A percentile compares a stretch with the other conserved stretches of the same genome.
These are phyloP conservation scores for Periconia sp. DNA, from an alignment of 2,329 filamentous ascomycete genomes.

Conservation along the genomic window DNA sequence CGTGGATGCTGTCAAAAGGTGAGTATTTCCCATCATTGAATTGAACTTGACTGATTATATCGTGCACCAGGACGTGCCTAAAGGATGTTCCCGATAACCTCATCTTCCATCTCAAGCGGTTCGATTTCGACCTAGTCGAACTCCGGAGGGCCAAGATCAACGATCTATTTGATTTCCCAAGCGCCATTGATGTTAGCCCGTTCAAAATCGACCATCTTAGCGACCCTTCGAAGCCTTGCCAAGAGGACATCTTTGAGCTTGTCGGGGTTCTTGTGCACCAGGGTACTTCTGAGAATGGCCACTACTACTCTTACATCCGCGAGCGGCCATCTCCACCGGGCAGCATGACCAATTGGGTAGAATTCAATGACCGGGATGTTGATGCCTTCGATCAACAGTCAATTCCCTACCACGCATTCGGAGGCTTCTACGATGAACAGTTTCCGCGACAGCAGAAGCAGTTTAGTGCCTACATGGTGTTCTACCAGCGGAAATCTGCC, in stretches of 20 bases:
- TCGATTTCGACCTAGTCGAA: constrained; percentile 79
- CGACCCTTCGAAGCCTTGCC: constrained; percentile 59
- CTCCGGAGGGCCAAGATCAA: constrained; percentile 92
- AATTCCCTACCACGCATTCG: constrained; percentile 78
- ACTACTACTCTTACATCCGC: constrained; percentile 96
- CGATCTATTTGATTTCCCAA: constrained; percentile 88
- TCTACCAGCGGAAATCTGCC: constrained; percentile 83
- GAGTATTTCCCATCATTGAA: constrained; percentile 20
- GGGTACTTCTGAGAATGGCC: constrained; percentile 89
- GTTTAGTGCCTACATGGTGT: constrained; percentile 92
- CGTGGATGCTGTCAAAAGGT: constrained; percentile 91
- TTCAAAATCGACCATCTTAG: constrained; percentile 89
- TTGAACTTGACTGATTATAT: constrained; percentile 16
- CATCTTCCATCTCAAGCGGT: constrained; percentile 92
- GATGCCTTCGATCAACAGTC: constrained; percentile 73
- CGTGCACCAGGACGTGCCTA: constrained; percentile 71
- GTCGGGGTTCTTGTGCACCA: constrained; percentile 95
- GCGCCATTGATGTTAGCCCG: constrained; percentile 81
- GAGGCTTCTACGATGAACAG: constrained; percentile 45
- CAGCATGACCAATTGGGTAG: constrained; percentile 71
- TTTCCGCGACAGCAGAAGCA: constrained; percentile 37
- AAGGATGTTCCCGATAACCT: constrained; percentile 93
- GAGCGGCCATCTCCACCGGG: constrained; percentile 68
- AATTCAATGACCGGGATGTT: constrained; percentile 93
- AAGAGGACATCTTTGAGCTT: constrained; percentile 84